Conservation (phyloP, 2,329 filamentous ascomycete genomes). For the Amesomyces nigricolor region DNA sequence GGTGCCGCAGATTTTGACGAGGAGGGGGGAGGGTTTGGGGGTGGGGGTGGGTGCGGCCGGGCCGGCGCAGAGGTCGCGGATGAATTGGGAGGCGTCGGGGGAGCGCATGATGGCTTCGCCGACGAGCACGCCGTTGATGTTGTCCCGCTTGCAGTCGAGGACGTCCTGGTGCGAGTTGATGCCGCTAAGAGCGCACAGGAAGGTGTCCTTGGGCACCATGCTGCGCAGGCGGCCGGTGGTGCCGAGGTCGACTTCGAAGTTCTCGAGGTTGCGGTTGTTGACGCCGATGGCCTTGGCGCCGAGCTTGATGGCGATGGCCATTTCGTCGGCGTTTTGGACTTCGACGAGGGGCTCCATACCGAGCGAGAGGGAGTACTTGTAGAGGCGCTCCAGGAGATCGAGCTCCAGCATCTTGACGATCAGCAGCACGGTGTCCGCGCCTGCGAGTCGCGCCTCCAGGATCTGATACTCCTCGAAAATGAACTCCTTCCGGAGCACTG, state of each 20-base stretch:
- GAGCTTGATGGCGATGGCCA: slow-evolving; percentile 77
- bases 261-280: slow-evolving; percentile 95
- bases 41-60: slow-evolving; percentile 33
- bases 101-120: slow-evolving; percentile 96
- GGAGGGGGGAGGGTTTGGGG: slow-evolving; percentile 42
- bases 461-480: slow-evolving; percentile 99
- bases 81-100: slow-evolving; percentile 74
- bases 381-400: slow-evolving; percentile 67
- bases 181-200: slow-evolving; percentile 89
- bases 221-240: slow-evolving; percentile 85
- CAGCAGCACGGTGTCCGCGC: slow-evolving; percentile 87
- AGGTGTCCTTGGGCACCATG: slow-evolving; percentile 77
- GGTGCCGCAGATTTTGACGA: slow-evolving; percentile 96
- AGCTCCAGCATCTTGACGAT: slow-evolving; percentile 97
- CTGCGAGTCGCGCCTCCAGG: slow-evolving; percentile 83
- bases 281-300: slow-evolving; percentile 91
- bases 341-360: slow-evolving; percentile 98
- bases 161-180: slow-evolving; percentile 89
- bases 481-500: slow-evolving; percentile 91
- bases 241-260: slow-evolving; percentile 90
- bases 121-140: slow-evolving; percentile 87
- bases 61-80: slow-evolving; percentile 71
- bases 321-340: slow-evolving; percentile 91
- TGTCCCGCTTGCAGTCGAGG: slow-evolving; percentile 76
- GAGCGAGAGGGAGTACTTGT: slow-evolving; percentile 80